Evolutionary conservation across 2,329 filamentous ascomycete species (phyloP), one percentile per base, ranked within the genome.

Genomic region (Talaromyces sp.): DNA sequence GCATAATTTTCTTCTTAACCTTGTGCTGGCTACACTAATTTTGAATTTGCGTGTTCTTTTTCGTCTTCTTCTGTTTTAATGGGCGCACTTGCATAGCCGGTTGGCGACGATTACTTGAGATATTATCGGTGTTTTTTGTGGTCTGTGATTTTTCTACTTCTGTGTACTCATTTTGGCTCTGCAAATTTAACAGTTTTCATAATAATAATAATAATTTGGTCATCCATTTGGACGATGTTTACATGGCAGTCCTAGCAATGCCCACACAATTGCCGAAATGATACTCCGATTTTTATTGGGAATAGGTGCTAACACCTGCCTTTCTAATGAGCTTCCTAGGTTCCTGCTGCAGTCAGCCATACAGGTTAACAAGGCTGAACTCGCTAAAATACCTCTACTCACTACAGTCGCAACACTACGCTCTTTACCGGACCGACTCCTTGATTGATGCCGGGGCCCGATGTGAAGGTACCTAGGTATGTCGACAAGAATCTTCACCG

Each of bases 31-130:
- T 51, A 21, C 28, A 45, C 28, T 39, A 21, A 2, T 19, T 50
- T 37, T 33, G n/a, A 13, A 7, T 55, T 11, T 45, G 36, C 39
- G 10, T 56, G 46, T 21, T 56, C 46, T 21, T 56, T 46, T 22
- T 56, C 21, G 28, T 45, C 40, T 36, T n/a, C 25, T 33, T 43
- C 39, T 28, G 4, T 19, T 28, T 37, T 19, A 7, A 11, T 45
- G 17, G 40, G 53, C 28, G 19, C 13, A 46, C 19, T 37, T 55
- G 53, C 53, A 55, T 55, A 40, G 40, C 53, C 53, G 53, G 53
- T 55, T 37, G 53, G 53, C 40, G 40, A 37, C 43, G 22, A 28
- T 19, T 45, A 19, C 31, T 55, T 22, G 39, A 35, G 36, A 46
- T 46, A 46, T 36, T 45, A 37, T 5, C 19, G 31, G 53, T 55